A percentile compares a stretch with the other conserved stretches of the same genome.
These are phyloP conservation scores for Aspergillus sclerotioniger DNA, from an alignment of 495 filamentous ascomycete genomes.

Conservation along the genomic window DNA sequence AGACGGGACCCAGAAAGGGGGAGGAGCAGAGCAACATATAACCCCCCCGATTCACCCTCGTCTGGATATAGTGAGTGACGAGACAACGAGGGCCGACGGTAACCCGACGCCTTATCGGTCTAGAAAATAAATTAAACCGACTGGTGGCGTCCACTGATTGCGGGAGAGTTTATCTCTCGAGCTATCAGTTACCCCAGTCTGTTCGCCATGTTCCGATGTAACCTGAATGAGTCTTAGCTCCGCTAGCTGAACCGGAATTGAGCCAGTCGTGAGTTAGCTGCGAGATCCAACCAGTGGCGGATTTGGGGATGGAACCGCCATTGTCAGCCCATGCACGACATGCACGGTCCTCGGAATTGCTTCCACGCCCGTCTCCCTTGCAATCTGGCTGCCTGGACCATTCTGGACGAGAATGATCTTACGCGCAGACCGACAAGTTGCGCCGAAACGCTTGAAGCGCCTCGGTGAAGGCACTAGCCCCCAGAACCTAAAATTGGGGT, in stretches of 20 bases:
- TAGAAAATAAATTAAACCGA: slow-evolving; percentile 6
- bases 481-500: no score
- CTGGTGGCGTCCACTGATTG: slow-evolving; percentile 1
- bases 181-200: slow-evolving; percentile 10
- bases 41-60: not conserved
- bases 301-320: not conserved
- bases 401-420: not conserved
- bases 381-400: not conserved
- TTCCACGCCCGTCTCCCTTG: not conserved
- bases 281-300: not conserved
- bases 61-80: not conserved
- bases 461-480: not conserved
- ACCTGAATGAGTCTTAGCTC: not conserved
- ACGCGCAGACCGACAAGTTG: not conserved
- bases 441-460: not conserved
- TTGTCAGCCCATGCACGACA: slow-evolving; percentile 4
- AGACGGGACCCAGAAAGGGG: not conserved
- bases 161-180: slow-evolving; percentile 1
- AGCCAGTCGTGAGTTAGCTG: not conserved
- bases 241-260: not conserved
- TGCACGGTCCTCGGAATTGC: not conserved
- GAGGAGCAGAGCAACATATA: not conserved
- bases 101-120: slow-evolving; percentile 10
- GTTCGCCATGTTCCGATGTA: slow-evolving; percentile 8
- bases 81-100: slow-evolving; percentile 6